Evolutionary conservation across 306 rosid species (phyloP).

Genomic region (Trifolium subterraneum): DNA sequence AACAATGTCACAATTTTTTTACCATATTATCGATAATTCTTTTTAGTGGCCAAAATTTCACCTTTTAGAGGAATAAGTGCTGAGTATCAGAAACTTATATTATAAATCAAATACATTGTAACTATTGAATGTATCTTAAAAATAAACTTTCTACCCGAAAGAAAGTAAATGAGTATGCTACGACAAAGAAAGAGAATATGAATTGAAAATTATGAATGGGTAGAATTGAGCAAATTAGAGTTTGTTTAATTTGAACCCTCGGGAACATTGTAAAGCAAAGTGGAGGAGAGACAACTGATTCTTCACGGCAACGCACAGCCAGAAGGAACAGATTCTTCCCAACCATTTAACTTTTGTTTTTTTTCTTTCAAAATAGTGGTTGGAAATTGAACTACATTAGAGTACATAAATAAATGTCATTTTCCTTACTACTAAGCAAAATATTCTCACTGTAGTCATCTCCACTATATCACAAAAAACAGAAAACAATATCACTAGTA

Average conservation of each 20-base stretch:
- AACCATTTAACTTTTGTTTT: constrained; percentile 22
- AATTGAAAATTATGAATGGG: too few relatives aligned
- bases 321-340: constrained; percentile 33
- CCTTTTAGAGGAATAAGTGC: too few relatives aligned
- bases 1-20: too few relatives aligned
- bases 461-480: background rate
- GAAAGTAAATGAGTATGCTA: too few relatives aligned
- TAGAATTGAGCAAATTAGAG: too few relatives aligned
- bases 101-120: too few relatives aligned
- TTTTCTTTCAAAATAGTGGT: background rate
- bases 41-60: too few relatives aligned
- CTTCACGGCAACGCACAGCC: constrained; percentile 52
- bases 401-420: constrained; percentile 1
- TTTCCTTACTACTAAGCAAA: constrained; percentile 8
- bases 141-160: too few relatives aligned
- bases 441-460: background rate
- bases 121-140: too few relatives aligned
- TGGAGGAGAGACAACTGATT: constrained; percentile 37
- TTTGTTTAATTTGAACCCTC: background rate
- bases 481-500: background rate
- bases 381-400: background rate
- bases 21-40: too few relatives aligned
- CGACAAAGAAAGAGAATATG: too few relatives aligned
- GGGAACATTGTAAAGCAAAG: constrained; percentile 19
- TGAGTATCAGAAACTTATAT: too few relatives aligned